Evolutionary conservation across 129 eudicot species (phyloP).

Genomic region (Arctium minus): DNA sequence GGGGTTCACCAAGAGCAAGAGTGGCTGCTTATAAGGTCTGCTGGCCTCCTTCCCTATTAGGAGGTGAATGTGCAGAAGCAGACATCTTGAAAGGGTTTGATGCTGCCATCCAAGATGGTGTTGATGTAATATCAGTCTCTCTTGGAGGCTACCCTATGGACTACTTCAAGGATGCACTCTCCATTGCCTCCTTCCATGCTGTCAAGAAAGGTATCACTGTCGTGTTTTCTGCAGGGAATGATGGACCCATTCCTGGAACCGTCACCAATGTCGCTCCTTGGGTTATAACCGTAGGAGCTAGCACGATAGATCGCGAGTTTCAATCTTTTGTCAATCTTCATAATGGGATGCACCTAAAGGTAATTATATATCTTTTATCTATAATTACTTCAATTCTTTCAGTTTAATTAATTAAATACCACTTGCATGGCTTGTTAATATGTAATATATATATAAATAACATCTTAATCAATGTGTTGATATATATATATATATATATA

Average conservation of each 20-base stretch:
- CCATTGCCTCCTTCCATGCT: constrained; percentile 74
- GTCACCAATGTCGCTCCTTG: constrained; percentile 78
- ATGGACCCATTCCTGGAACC: constrained; percentile 41
- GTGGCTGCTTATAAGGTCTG: constrained; percentile 86
- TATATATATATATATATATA: too few species aligned
- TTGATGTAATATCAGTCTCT: constrained; percentile 74
- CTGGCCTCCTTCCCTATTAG: constrained; percentile 35
- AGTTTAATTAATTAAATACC: background rate
- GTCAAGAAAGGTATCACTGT: constrained; percentile 49
- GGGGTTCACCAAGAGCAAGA: constrained; percentile 85
- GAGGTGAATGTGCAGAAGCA: constrained; percentile 41
- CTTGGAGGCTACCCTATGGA: constrained; percentile 33
- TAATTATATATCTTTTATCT: background rate
- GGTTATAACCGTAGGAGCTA: constrained; percentile 68
- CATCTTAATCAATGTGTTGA: background rate
- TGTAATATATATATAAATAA: too few species aligned
- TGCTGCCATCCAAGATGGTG: constrained; percentile 74
- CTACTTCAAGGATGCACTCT: constrained; percentile 38
- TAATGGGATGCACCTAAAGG: constrained; percentile 46
- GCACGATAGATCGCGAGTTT: constrained; percentile 60
- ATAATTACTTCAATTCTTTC: too few species aligned
- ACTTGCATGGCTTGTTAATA: background rate
- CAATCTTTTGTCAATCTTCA: constrained; percentile 33
- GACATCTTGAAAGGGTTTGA: constrained; percentile 78
- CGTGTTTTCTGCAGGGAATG: constrained; percentile 71